Conservation (phyloP, 2,329 filamentous ascomycete species). For the Nothophaeocryptopus gaeumannii region DNA sequence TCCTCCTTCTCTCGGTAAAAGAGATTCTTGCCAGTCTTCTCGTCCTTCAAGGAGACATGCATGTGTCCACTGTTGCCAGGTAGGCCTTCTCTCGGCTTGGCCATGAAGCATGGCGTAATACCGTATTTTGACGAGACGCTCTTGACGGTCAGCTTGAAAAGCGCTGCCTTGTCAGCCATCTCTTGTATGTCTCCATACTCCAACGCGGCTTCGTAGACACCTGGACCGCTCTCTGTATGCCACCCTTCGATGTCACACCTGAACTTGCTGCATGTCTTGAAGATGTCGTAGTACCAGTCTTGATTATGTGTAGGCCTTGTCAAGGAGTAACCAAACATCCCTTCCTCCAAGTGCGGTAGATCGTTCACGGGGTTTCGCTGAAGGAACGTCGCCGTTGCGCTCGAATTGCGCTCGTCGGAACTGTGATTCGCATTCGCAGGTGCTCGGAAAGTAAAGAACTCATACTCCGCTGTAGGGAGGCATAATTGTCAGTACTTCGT, state of each 20-base stretch:
- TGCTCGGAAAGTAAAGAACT: constrained; percentile 86
- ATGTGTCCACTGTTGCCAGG: constrained; percentile 96
- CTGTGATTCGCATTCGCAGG: constrained; percentile 46
- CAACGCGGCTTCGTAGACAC: constrained; percentile 92
- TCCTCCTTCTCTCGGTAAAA: constrained; percentile 73
- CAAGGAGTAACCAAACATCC: constrained; percentile 94
- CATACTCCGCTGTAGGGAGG: constrained; percentile 70
- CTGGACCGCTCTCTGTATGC: constrained; percentile 92
- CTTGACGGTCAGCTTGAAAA: constrained; percentile 96
- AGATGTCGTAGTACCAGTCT: constrained; percentile 87
- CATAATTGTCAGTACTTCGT: too few species aligned
- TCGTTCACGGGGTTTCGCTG: constrained; percentile 67
- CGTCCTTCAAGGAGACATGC: constrained; percentile 82
- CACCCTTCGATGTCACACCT: constrained; percentile 83
- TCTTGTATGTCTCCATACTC: constrained; percentile 82
- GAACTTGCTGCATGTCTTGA: constrained; percentile 75
- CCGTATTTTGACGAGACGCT: constrained; percentile 81
- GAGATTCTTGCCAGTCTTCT: constrained; percentile 73
- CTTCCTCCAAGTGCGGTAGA: constrained; percentile 80
- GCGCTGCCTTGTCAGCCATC: constrained; percentile 86
- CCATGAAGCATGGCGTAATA: constrained; percentile 98
- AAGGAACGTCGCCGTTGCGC: constrained; percentile 71
- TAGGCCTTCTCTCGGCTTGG: constrained; percentile 85
- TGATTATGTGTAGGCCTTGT: constrained; percentile 85
- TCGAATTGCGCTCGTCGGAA: constrained; percentile 56